phyloP scores from a whole-genome alignment of 1,139 yeast species.

The Kodamaea derodonti region DNA sequence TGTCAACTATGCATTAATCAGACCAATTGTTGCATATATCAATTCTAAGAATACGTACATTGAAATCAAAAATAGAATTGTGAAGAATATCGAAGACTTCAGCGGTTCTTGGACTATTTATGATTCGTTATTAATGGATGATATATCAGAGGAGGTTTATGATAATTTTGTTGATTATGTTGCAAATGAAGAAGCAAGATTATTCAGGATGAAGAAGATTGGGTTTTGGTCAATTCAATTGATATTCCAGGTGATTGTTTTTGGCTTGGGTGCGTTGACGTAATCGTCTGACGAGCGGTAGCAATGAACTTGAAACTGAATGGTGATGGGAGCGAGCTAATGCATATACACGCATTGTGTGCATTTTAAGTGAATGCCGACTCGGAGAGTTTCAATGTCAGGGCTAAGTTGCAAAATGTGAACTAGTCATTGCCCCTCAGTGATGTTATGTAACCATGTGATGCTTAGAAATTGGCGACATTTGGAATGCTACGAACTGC shows the following conservation, averaged over 20 bases:
- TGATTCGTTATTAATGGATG: constrained; percentile 89
- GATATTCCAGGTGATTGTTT: constrained; percentile 71
- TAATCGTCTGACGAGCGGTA: constrained; percentile 6
- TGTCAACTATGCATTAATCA: constrained; percentile 81
- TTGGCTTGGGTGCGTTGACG: constrained; percentile 65
- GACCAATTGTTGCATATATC: constrained; percentile 95
- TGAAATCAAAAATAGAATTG: constrained; percentile 82
- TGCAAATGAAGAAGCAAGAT: constrained; percentile 76
- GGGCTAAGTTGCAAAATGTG: no score
- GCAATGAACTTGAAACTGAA: no score
- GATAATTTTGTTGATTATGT: constrained; percentile 88
- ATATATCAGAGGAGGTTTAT: constrained; percentile 82
- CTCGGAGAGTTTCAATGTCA: no score
- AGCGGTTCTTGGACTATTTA: constrained; percentile 96
- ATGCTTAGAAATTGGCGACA: no score
- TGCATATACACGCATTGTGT: no score
- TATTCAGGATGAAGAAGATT: constrained; percentile 71
- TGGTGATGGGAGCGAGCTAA: no score
- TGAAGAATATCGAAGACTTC: constrained; percentile 74
- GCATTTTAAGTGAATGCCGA: no score
- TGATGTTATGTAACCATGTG: no score
- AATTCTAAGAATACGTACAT: constrained; percentile 86
- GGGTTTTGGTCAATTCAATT: constrained; percentile 93
- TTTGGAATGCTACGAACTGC: no score
- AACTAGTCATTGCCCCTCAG: no score